Conservation (phyloP, 352 stramenopile genomes). For the Phytophthora syringae region DNA sequence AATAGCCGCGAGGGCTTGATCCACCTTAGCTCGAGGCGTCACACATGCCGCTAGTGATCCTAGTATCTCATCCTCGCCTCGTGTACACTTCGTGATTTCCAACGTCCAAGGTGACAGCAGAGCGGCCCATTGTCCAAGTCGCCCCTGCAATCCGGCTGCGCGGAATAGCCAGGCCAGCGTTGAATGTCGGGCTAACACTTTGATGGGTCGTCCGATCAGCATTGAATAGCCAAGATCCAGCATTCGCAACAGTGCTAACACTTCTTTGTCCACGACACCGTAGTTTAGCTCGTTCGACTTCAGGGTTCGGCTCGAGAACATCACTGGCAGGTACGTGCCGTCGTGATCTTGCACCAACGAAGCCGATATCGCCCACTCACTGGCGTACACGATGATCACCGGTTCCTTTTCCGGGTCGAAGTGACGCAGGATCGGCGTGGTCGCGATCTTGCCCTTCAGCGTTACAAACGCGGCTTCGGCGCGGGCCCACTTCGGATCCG, state of each 20-base stretch:
- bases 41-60: neutral
- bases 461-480: neutral
- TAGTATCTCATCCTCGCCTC: neutral
- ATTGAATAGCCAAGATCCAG: slow-evolving; percentile 11
- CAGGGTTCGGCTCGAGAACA: neutral
- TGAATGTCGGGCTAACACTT: neutral
- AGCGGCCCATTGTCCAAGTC: neutral
- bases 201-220: neutral
- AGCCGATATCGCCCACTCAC: neutral
- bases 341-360: neutral
- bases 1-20: neutral
- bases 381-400: neutral
- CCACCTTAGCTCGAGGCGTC: neutral
- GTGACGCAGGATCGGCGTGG: neutral
- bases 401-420: neutral
- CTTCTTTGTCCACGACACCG: slow-evolving; percentile 11
- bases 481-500: too few species aligned
- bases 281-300: slow-evolving; percentile 13
- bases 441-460: neutral
- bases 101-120: neutral
- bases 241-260: neutral
- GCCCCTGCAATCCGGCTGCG: neutral
- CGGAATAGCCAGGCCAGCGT: slow-evolving; percentile 4
- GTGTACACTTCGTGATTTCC: neutral
- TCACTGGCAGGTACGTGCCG: neutral